These are phyloP conservation scores for Entelexis paramagnoliae DNA, from an alignment of 1,139 yeast species.

Conservation along the genomic window DNA sequence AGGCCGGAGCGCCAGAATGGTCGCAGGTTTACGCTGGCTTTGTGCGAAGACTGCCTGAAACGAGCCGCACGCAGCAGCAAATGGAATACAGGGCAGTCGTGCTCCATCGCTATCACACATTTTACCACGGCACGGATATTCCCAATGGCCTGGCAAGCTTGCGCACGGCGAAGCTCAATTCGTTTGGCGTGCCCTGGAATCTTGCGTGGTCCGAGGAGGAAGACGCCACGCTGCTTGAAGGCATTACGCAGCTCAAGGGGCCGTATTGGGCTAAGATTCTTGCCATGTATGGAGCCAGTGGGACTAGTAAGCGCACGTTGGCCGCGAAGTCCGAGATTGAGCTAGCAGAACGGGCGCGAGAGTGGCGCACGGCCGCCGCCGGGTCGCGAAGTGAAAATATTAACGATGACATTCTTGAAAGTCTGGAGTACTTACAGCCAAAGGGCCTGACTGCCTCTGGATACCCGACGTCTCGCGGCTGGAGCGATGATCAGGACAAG, in stretches of 20 bases:
- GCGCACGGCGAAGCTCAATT: not conserved
- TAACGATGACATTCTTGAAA: not conserved
- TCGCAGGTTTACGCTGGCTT: not conserved
- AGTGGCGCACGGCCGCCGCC: not conserved
- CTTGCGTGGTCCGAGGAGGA: not conserved
- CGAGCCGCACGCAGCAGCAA: not conserved
- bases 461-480: not conserved
- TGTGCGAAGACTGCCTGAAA: not conserved
- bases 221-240: not conserved
- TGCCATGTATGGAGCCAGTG: not conserved
- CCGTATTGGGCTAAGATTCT: not conserved
- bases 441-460: not conserved
- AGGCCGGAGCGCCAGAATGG: not conserved
- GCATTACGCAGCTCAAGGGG: not conserved
- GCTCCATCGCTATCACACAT: not conserved
- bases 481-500: not conserved
- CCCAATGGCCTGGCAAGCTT: not conserved
- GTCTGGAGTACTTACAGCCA: not conserved
- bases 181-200: not conserved
- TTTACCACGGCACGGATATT: not conserved
- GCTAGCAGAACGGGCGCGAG: not conserved
- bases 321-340: not conserved
- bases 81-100: not conserved
- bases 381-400: not conserved
- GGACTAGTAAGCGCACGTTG: not conserved